A percentile compares a stretch with the other conserved stretches of the same genome.
Evolutionary conservation across 164 flowering plant species (phyloP).

Genomic region (Santalum album): DNA sequence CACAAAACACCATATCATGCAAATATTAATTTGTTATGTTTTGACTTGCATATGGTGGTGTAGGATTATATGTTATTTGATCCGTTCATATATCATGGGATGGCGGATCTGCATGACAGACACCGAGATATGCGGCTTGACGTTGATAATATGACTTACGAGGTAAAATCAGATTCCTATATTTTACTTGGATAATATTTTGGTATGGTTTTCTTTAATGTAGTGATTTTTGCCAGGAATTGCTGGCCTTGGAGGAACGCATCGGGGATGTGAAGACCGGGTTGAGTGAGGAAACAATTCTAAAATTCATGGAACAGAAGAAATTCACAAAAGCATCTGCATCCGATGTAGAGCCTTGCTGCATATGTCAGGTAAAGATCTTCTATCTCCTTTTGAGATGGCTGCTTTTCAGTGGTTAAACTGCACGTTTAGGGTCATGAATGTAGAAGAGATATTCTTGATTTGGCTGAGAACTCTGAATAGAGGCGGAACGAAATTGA

Average conservation of each 20-base stretch:
- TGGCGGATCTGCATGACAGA: conserved; percentile 48
- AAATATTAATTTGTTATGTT: no score
- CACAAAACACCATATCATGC: no score
- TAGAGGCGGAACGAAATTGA: no score
- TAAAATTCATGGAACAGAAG: conserved; percentile 41
- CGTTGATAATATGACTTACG: conserved; percentile 66
- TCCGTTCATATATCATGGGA: conserved; percentile 32
- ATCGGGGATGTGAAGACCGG: conserved; percentile 86
- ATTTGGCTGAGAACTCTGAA: no score
- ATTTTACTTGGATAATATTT: not conserved
- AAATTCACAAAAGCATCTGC: conserved; percentile 18
- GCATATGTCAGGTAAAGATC: conserved; percentile 63
- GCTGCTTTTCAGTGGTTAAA: no score
- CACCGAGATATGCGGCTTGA: conserved; percentile 63
- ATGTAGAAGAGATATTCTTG: no score
- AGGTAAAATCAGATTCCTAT: conserved; percentile 28
- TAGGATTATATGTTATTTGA: conserved; percentile 48
- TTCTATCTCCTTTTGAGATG: no score
- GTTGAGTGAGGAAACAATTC: conserved; percentile 50
- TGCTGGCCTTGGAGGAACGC: conserved; percentile 78
- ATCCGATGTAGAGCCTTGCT: conserved; percentile 63
- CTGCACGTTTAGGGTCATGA: no score
- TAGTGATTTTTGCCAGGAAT: conserved; percentile 37
- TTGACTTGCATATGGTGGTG: conserved; percentile 3
- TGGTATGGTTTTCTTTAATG: not conserved